Conservation (phyloP, 148 eudicot species). For the Camellia sinensis region DNA sequence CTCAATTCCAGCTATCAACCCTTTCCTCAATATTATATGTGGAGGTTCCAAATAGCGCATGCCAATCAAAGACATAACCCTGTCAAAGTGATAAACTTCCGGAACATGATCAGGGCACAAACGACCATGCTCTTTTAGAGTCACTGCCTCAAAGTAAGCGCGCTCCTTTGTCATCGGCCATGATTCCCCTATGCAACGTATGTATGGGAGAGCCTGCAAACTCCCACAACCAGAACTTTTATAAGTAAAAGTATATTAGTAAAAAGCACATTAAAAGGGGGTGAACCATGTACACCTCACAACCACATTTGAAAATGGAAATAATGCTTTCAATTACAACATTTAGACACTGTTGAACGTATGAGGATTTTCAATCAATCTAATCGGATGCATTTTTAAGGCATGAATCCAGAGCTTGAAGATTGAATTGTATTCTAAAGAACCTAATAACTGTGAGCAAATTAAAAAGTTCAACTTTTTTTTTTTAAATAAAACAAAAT, state of each 20-base stretch:
- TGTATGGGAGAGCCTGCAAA: slow-evolving; percentile 84
- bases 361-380: background rate
- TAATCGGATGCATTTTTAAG: slow-evolving; percentile 24
- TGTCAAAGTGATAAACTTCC: slow-evolving; percentile 92
- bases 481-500: background rate
- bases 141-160: slow-evolving; percentile 77
- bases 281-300: background rate
- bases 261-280: too few relatives aligned
- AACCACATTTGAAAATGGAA: background rate
- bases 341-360: background rate
- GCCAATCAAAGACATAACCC: slow-evolving; percentile 79
- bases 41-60: slow-evolving; percentile 98
- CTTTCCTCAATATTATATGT: slow-evolving; percentile 88
- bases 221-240: background rate
- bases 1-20: slow-evolving; percentile 84
- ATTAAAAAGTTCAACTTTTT: too few relatives aligned
- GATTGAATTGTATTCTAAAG: too few relatives aligned
- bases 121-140: slow-evolving; percentile 65
- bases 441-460: too few relatives aligned
- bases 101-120: slow-evolving; percentile 91
- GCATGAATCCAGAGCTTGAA: too few relatives aligned
- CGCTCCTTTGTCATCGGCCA: slow-evolving; percentile 97
- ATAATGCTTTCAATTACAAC: background rate
- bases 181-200: slow-evolving; percentile 92
- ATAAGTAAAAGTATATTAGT: too few relatives aligned